A percentile compares a stretch with the other conserved stretches of the same genome.
phyloP scores from a whole-genome alignment of 306 rosid genomes.

The Castanea crenata region DNA sequence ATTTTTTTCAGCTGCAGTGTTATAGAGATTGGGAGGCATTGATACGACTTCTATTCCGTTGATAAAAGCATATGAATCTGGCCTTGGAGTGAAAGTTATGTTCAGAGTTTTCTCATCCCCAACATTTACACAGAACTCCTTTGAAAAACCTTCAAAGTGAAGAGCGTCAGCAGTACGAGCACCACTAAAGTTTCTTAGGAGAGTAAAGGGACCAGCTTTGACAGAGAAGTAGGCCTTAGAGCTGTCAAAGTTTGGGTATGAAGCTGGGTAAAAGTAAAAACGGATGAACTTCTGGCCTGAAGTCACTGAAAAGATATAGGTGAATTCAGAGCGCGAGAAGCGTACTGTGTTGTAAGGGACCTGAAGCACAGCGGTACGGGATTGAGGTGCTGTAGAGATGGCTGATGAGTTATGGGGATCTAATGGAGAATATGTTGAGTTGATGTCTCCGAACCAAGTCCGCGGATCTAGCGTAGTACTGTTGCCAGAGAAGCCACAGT shows the following conservation, averaged over 20 bases:
- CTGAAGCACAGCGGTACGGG: rapidly evolving
- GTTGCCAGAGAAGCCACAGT: not conserved
- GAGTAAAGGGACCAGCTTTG: not conserved
- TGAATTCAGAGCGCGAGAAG: not conserved
- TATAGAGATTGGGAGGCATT: not conserved
- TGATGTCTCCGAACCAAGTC: not conserved
- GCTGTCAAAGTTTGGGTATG: not conserved
- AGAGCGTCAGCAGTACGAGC: not conserved
- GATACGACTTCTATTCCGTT: not conserved
- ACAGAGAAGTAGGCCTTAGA: not conserved
- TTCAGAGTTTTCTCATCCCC: not conserved
- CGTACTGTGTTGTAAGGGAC: not conserved
- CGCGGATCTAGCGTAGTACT: not conserved
- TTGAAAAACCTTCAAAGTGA: not conserved
- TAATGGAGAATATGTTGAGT: not conserved
- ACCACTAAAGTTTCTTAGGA: not conserved
- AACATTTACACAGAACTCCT: not conserved
- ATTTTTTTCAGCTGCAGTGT: not conserved
- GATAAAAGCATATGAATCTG: not conserved
- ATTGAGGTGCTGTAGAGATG: not conserved
- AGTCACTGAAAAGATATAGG: not conserved
- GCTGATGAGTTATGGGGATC: not conserved
- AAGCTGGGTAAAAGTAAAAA: not conserved
- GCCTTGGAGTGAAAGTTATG: not conserved
- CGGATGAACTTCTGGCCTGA: not conserved